Evolutionary conservation across 2,329 filamentous ascomycete genomes (phyloP).

Genomic region (Beauveria varroae): DNA sequence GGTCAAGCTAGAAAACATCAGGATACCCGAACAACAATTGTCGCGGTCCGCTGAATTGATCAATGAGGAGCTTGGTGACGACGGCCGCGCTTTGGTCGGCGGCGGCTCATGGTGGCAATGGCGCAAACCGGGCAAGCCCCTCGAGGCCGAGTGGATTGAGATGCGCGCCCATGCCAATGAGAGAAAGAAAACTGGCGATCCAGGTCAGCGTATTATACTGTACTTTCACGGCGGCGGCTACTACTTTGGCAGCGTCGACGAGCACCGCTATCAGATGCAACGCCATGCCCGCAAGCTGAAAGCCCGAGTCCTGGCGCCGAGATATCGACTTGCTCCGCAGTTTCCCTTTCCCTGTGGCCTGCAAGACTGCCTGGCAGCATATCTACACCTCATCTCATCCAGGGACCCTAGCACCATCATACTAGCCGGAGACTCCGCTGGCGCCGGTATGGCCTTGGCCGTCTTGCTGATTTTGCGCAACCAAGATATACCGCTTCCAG

Average conservation of each 20-base stretch:
- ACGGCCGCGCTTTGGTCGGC: conserved; percentile 68
- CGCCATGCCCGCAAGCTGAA: conserved; percentile 90
- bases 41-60: conserved; percentile 59
- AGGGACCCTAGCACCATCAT: conserved; percentile 78
- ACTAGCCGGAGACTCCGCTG: conserved; percentile 86
- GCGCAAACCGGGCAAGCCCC: conserved; percentile 56
- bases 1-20: conserved; percentile 68
- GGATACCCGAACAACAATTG: conserved; percentile 58
- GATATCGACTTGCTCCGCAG: conserved; percentile 83
- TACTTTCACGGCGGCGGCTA: conserved; percentile 94
- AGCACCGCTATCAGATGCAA: conserved; percentile 97
- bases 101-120: conserved; percentile 87
- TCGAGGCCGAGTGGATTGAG: conserved; percentile 92
- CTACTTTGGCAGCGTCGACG: conserved; percentile 91
- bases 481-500: conserved; percentile 73
- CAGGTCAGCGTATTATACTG: conserved; percentile 72
- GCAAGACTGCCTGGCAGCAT: conserved; percentile 82
- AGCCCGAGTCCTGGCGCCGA: conserved; percentile 77
- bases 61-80: conserved; percentile 65
- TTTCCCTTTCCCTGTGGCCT: conserved; percentile 93
- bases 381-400: conserved; percentile 69
- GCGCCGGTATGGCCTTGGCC: conserved; percentile 79
- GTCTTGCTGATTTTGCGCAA: conserved; percentile 77
- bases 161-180: conserved; percentile 71
- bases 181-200: conserved; percentile 53